A percentile compares a stretch with the other conserved stretches of the same genome.
Evolutionary conservation across 805 yeast genomes (phyloP).

Genomic region (Candida fluviatilis): DNA sequence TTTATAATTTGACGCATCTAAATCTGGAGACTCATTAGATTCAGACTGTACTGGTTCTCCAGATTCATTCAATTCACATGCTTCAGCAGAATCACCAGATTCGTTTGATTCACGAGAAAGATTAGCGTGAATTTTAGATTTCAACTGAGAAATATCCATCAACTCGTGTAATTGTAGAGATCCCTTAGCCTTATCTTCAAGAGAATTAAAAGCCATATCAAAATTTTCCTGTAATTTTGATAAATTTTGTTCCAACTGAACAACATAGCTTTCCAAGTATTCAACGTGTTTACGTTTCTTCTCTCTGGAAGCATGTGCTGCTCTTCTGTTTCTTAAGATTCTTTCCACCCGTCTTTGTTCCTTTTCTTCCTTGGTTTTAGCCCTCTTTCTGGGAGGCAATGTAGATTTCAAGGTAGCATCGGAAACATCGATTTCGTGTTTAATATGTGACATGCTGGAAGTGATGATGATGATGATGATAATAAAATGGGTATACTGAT

Average conservation of each 20-base stretch:
- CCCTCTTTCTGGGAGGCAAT: conserved; percentile 93
- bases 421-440: conserved; percentile 1
- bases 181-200: conserved; percentile 9
- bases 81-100: background rate
- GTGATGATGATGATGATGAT: conserved; percentile 3
- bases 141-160: conserved; percentile 19
- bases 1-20: background rate
- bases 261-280: conserved; percentile 63
- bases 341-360: conserved; percentile 95
- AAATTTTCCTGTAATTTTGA: conserved; percentile 21
- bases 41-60: background rate
- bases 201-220: conserved; percentile 12
- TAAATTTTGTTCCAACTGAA: conserved; percentile 37
- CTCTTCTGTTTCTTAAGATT: conserved; percentile 88
- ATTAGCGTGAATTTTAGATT: conserved; percentile 23
- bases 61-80: background rate
- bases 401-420: conserved; percentile 33
- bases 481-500: conserved; percentile 3
- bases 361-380: conserved; percentile 93
- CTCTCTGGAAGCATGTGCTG: conserved; percentile 96
- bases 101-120: background rate
- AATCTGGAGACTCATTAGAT: conserved; percentile 1
- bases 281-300: conserved; percentile 93
- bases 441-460: background rate
- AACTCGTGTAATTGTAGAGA: conserved; percentile 8